Conservation (phyloP, 75 land plant genomes). For the Selaginella tamariscina region DNA sequence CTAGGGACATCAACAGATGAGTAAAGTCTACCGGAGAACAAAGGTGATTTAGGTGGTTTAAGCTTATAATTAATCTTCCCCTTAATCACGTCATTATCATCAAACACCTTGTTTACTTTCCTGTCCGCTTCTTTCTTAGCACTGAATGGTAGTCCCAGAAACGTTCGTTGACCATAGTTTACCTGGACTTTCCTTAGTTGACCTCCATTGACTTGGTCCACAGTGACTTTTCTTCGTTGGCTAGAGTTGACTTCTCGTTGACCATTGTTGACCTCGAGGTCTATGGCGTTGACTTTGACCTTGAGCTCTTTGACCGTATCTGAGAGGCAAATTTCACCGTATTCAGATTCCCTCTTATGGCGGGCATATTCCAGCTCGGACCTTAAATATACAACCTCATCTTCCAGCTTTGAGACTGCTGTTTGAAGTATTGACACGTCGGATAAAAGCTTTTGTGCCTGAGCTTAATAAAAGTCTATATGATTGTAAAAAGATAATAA, state of each 20-base stretch:
- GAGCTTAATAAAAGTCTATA: not conserved
- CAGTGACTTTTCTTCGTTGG: too few species aligned
- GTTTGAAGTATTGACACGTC: not conserved
- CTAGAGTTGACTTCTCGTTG: not conserved
- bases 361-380: not conserved
- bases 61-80: not conserved
- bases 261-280: not conserved
- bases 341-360: not conserved
- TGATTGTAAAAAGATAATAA: not conserved
- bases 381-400: not conserved
- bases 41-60: not conserved
- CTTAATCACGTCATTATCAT: not conserved
- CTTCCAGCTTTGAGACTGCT: not conserved
- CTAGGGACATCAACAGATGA: not conserved
- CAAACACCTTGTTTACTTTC: not conserved
- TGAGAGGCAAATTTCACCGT: not conserved
- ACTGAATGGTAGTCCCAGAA: not conserved
- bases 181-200: too few species aligned
- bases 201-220: too few species aligned
- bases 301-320: not conserved
- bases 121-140: not conserved
- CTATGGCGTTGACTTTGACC: not conserved
- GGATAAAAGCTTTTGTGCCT: not conserved
- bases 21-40: not conserved
- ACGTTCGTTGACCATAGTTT: too few species aligned